Base-by-base conservation (phyloP, 1,284 basidiomycete species). In the Amylostereum areolatum region DNA sequence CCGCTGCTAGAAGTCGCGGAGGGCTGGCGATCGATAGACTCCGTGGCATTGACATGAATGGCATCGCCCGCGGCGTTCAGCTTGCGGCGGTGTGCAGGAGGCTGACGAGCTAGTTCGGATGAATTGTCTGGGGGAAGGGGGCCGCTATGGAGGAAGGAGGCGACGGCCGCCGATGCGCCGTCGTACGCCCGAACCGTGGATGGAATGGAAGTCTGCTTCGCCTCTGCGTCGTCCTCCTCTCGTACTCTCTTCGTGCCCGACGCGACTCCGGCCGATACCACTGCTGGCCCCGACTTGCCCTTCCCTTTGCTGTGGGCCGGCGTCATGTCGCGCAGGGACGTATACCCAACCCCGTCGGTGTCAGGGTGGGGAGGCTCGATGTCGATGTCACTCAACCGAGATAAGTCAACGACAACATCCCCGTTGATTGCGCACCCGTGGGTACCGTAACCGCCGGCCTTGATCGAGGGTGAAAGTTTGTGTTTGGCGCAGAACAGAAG, bases 351-450 rank as follows among this genome's bases (percentile, higher is more conserved):
- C 9, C 62, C 65, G 5, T 65, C 57, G 9, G 51, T 49, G 9
- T 50, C 48, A 5, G 59, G 41, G 11, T 55, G 65, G 1, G 86
- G 88, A 10, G 73, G 62, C 57, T 83, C 86, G 54, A 88, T 83
- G 42, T 80, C 79, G 47, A 85, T 74, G 43, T 82, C 81, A 48
- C 72, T 72, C 49, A 95, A 70, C 57, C 75, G 75, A 55, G 74
- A 78, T 50, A 94, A 69, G 68, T 95, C 91, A 58, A 94, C 66
- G 56, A 94, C 82, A 48, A 94, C 72, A 60, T 93, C 86, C 37
- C 91, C 92, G 32, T 82, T 83, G 47, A 94, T 80, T 10, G 89
- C 80, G 87, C 89, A 92, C 2, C 92, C 92, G 8, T 85, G 89
- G 3, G 89, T 93, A 5, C 90, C 92, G 62, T 87, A 93, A 0